Evolutionary conservation across 148 eudicot genomes (phyloP).

Genomic region (Dysphania ambrosioides): DNA sequence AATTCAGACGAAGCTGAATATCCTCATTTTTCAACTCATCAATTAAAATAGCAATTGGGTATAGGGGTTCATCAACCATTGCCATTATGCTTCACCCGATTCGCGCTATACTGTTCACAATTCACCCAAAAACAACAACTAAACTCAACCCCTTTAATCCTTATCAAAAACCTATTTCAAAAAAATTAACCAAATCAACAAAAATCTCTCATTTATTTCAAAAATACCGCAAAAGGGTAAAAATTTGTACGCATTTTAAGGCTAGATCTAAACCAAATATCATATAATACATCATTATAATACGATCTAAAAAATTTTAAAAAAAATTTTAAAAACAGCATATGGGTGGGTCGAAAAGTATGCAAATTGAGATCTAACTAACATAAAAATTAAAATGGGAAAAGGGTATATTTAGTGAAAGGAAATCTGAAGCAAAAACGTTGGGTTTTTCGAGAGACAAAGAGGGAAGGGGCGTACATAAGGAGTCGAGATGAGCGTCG

Average conservation of each 20-base stretch:
- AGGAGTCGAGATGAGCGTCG: no score
- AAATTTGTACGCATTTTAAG: not conserved
- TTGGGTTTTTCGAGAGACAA: not conserved
- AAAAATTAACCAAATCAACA: not conserved
- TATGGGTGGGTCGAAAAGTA: not conserved
- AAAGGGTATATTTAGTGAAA: no score
- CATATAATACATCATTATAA: no score
- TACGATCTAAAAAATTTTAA: no score
- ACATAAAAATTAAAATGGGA: not conserved
- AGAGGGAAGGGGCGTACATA: not conserved
- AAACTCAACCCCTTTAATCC: not conserved
- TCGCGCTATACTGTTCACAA: not conserved
- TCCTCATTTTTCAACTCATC: constrained; percentile 50
- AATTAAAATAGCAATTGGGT: constrained; percentile 43
- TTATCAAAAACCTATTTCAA: not conserved
- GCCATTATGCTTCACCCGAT: constrained; percentile 32
- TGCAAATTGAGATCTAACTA: not conserved
- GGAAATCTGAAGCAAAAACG: not conserved
- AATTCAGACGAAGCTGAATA: constrained; percentile 44
- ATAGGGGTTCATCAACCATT: constrained; percentile 51
- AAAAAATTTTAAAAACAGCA: not conserved
- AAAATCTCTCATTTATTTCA: not conserved
- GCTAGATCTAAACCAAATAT: not conserved
- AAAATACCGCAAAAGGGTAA: not conserved
- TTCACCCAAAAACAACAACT: not conserved